Percentiles rank a stretch among this genome's conserved stretches.
phyloP scores from a whole-genome alignment of 2,329 filamentous ascomycete species.

The Fusarium succisae region DNA sequence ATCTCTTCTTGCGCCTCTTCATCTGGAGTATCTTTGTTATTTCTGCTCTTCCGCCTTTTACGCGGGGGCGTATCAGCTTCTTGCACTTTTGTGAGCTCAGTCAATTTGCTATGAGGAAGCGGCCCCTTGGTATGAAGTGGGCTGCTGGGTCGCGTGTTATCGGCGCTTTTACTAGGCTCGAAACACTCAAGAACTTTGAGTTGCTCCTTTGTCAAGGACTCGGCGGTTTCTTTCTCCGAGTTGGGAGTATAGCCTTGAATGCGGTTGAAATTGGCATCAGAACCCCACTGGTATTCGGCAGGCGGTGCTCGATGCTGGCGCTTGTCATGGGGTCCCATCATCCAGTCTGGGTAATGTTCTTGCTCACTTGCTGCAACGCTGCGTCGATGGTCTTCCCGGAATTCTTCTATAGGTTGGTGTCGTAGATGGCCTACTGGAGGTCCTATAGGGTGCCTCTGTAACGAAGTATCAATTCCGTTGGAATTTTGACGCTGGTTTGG shows the following conservation, averaged over 20 bases:
- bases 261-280: slow-evolving; percentile 70
- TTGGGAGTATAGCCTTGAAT: slow-evolving; percentile 68
- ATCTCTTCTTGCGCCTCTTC: slow-evolving; percentile 54
- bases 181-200: slow-evolving; percentile 67
- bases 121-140: slow-evolving; percentile 49
- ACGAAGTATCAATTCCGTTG: slow-evolving; percentile 40
- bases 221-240: slow-evolving; percentile 65
- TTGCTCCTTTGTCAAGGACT: slow-evolving; percentile 64
- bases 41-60: slow-evolving; percentile 66
- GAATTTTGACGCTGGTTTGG: slow-evolving; percentile 37
- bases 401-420: slow-evolving; percentile 55
- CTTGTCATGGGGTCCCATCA: slow-evolving; percentile 48
- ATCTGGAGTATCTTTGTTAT: slow-evolving; percentile 53
- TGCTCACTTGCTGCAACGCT: slow-evolving; percentile 46
- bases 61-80: slow-evolving; percentile 54
- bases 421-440: slow-evolving; percentile 54
- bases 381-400: slow-evolving; percentile 52
- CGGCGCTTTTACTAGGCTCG: slow-evolving; percentile 64
- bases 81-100: slow-evolving; percentile 46
- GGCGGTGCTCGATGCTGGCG: slow-evolving; percentile 48
- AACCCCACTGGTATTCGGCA: slow-evolving; percentile 71
- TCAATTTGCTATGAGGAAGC: slow-evolving; percentile 25
- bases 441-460: slow-evolving; percentile 41
- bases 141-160: slow-evolving; percentile 68
- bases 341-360: slow-evolving; percentile 54